Evolutionary conservation across 768 basidiomycete genomes (phyloP).

Genomic region (Boletus bicolor): DNA sequence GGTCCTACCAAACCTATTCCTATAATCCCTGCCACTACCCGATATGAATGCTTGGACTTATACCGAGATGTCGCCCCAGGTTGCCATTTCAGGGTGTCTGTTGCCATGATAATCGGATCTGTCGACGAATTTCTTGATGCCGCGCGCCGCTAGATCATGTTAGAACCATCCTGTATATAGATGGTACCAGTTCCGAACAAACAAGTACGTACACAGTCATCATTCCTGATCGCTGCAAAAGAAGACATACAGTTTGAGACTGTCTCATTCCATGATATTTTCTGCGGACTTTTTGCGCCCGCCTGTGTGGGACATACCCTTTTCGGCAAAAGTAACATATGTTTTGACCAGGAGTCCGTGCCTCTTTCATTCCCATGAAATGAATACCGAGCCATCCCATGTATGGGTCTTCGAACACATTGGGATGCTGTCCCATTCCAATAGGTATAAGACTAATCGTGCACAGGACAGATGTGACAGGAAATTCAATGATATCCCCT

Average conservation of each 20-base stretch:
- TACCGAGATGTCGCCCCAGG: neutral
- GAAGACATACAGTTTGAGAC: neutral
- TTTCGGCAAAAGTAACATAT: neutral
- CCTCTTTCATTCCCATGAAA: constrained; percentile 11
- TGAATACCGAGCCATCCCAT: constrained; percentile 7
- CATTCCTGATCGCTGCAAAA: neutral
- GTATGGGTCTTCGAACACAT: neutral
- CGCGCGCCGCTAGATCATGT: neutral
- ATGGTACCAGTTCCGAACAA: neutral
- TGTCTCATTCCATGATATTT: neutral
- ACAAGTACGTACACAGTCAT: neutral
- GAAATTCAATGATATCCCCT: constrained; percentile 5
- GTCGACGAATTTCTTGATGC: neutral
- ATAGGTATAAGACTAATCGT: constrained; percentile 16
- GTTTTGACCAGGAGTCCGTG: constrained; percentile 2
- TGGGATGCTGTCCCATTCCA: neutral
- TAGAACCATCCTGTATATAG: neutral
- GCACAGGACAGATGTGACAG: neutral
- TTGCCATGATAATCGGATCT: constrained; percentile 11
- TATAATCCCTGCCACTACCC: neutral
- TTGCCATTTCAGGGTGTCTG: neutral
- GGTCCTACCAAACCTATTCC: neutral
- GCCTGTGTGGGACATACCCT: neutral
- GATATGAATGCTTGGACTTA: neutral
- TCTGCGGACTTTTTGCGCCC: neutral